These are phyloP conservation scores for Penicillium psychrofluorescens DNA, from an alignment of 495 filamentous ascomycete genomes.

Conservation along the genomic window DNA sequence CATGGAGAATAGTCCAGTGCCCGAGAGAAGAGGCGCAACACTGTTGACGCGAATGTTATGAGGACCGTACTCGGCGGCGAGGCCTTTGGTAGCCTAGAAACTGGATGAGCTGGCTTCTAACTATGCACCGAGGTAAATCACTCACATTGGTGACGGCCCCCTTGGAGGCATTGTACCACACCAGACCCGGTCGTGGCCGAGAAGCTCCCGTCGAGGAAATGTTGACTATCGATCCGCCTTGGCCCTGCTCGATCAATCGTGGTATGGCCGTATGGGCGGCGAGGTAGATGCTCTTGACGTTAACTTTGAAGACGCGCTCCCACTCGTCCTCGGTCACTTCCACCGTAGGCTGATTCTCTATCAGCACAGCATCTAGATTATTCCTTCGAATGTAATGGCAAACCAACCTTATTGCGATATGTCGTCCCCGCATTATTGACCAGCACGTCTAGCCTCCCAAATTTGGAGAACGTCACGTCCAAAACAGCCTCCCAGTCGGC, in stretches of 20 bases:
- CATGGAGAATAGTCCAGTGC: slow-evolving; percentile 56
- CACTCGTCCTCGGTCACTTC: slow-evolving; percentile 63
- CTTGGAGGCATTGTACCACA: slow-evolving; percentile 67
- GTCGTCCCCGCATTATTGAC: slow-evolving; percentile 68
- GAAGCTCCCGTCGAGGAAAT: slow-evolving; percentile 58
- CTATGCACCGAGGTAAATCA: neutral
- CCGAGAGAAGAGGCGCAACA: slow-evolving; percentile 54
- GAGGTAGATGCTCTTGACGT: slow-evolving; percentile 55
- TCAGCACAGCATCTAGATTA: slow-evolving; percentile 1
- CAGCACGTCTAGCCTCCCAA: slow-evolving; percentile 48
- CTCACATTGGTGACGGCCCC: slow-evolving; percentile 56
- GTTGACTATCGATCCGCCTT: slow-evolving; percentile 59
- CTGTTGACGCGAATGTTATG: slow-evolving; percentile 60
- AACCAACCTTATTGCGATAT: slow-evolving; percentile 55
- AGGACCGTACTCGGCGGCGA: slow-evolving; percentile 61
- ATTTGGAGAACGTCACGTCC: slow-evolving; percentile 37
- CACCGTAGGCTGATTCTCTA: slow-evolving; percentile 35
- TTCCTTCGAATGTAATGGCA: neutral
- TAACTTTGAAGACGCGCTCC: slow-evolving; percentile 59
- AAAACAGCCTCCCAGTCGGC: slow-evolving; percentile 44
- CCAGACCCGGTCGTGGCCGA: slow-evolving; percentile 57
- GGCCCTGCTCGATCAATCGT: slow-evolving; percentile 46
- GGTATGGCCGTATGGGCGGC: slow-evolving; percentile 46
- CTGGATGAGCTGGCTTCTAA: neutral
- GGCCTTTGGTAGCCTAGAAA: slow-evolving; percentile 50